A percentile compares a stretch with the other conserved stretches of the same genome.
phyloP scores from a whole-genome alignment of 352 stramenopile genomes.

The Aphanomyces stellatus region DNA sequence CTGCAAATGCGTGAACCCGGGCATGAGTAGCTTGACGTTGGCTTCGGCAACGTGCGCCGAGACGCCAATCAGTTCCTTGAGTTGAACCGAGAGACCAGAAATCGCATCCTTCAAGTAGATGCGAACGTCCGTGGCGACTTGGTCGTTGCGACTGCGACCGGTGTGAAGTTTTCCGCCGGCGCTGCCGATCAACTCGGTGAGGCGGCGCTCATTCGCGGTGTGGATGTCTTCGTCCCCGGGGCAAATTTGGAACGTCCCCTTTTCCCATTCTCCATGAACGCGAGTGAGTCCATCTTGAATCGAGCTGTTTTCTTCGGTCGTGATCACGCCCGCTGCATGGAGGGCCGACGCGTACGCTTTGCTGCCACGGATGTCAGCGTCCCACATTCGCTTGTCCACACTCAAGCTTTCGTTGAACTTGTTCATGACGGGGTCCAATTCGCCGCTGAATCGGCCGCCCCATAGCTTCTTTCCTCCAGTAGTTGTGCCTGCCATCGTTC shows the following conservation, averaged over 20 bases:
- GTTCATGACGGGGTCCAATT: constrained; percentile 94
- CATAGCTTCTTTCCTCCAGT: constrained; percentile 47
- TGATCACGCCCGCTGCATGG: constrained; percentile 89
- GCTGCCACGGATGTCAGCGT: constrained; percentile 92
- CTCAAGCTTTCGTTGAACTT: constrained; percentile 99
- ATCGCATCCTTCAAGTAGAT: constrained; percentile 88
- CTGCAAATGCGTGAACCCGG: constrained; percentile 98
- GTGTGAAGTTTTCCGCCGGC: constrained; percentile 98
- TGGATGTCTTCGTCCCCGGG: constrained; percentile 98
- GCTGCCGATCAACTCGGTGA: constrained; percentile 96
- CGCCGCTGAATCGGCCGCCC: constrained; percentile 91
- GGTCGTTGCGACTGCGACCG: constrained; percentile 93
- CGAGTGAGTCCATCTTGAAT: constrained; percentile 84
- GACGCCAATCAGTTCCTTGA: constrained; percentile 87
- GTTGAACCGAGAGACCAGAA: constrained; percentile 31
- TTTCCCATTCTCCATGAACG: constrained; percentile 85
- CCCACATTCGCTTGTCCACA: constrained; percentile 97
- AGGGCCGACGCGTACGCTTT: constrained; percentile 93
- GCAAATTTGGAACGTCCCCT: constrained; percentile 77
- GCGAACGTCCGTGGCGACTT: constrained; percentile 96
- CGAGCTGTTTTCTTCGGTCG: constrained; percentile 68
- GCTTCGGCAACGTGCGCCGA: constrained; percentile 82
- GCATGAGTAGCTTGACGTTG: constrained; percentile 95
- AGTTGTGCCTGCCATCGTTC: not conserved
- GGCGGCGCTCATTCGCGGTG: constrained; percentile 96